Base-by-base conservation (phyloP, 495 filamentous ascomycete species). In the Thermochaetoides thermophila region DNA sequence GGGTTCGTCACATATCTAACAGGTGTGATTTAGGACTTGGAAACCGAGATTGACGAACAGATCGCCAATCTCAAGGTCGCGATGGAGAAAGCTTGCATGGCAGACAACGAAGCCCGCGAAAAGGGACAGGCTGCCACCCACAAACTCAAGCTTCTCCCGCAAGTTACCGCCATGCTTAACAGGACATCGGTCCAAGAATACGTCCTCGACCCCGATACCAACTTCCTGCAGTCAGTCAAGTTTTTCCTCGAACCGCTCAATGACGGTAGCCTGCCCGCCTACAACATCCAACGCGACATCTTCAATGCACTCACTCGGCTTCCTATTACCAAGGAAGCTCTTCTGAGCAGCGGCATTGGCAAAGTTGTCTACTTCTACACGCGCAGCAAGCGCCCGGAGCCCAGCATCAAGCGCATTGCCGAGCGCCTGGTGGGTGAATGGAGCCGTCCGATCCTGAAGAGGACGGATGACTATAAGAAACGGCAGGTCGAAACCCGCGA, bases 331-430 rank as follows among this genome's bases (percentile, higher is more conserved):
- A 94, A 92, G 39, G 89, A 95, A 41, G 69, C 78, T 5, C 66
- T 99, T 28, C 69, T 87, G 23, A 82, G 82, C 43, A 89, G 81
- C 43, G 87, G 91, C 6, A 83, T 99, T 41, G 91, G 91, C 45
- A 96, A 94, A 49, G 81, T 99, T 18, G 75, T 92, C 18, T 69
- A 89, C 33, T 96, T 92, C 64, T 99, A 99, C 60, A 95, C 84
- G 23, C 84, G 86, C 57, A 86, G 79, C 67, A 87, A 83, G 63
- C 75, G 78, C 27, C 79, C 83, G 5, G 78, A 94, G 57, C 58
- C 72, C 5, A 65, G 64, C 33, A 94, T 99, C 68, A 95, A 95
- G 65, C 81, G 86, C 31, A 76, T 79, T 50, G 91, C 91, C 1
- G 85, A 96, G 62, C 73, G 78, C 23, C 64, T 96, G 19, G 59